A percentile compares a stretch with the other conserved stretches of the same genome.
phyloP scores from a whole-genome alignment of 2,329 filamentous ascomycete genomes.

The Colletotrichum sp. region DNA sequence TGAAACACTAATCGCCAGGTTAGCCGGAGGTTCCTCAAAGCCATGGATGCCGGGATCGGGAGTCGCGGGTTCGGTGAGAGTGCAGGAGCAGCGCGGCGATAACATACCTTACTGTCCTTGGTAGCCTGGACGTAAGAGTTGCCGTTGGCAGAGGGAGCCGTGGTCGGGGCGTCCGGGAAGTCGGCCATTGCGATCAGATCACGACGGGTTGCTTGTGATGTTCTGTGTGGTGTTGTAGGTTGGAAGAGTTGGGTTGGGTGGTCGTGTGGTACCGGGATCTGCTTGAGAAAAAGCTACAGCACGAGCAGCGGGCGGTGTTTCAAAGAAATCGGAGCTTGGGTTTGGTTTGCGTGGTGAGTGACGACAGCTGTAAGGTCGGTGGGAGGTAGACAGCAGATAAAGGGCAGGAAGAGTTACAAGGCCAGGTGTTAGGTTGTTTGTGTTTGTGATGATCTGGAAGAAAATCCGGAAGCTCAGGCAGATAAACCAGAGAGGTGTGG shows the following conservation, averaged over 20 bases:
- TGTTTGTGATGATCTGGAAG: background rate
- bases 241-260: background rate
- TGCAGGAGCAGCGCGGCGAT: conserved; percentile 6
- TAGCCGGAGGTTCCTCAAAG: conserved; percentile 28
- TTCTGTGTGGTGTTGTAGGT: conserved; percentile 10
- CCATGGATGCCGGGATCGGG: conserved; percentile 8
- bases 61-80: background rate
- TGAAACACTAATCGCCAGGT: conserved; percentile 39
- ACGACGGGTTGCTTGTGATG: conserved; percentile 25
- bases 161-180: conserved; percentile 35
- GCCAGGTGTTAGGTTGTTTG: conserved; percentile 7
- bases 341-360: background rate
- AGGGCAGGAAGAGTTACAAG: background rate
- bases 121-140: conserved; percentile 48
- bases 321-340: conserved; percentile 11
- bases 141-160: conserved; percentile 49
- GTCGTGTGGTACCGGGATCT: conserved; percentile 17
- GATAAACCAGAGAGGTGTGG: conserved; percentile 5
- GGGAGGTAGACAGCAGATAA: background rate
- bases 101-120: conserved; percentile 60
- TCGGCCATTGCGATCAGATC: conserved; percentile 44
- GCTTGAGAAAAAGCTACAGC: conserved; percentile 5
- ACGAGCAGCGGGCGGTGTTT: background rate
- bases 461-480: conserved; percentile 5
- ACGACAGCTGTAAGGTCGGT: background rate